Base-by-base conservation (phyloP, 2,329 filamentous ascomycete genomes). In the Penicillium vulpinum region DNA sequence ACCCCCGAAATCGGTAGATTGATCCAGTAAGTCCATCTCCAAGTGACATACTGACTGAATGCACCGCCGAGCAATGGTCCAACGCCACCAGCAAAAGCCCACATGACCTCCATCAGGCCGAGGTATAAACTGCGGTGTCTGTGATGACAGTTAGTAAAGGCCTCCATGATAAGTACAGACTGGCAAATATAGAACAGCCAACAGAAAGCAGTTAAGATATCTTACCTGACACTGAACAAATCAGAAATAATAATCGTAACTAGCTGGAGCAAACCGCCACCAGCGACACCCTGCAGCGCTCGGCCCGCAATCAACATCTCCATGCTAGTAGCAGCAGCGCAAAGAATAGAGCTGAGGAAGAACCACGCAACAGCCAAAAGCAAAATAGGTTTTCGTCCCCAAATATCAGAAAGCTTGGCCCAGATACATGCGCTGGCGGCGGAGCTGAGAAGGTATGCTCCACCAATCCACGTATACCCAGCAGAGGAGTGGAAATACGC, bases 381-480 rank as follows among this genome's bases (percentile, higher is more conserved):
- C 3, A 85, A 65, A 35, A 84, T 81, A 3, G 77, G 73, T 61
- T 85, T 85, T 2, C 83, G 77, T 16, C 83, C 83, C 79, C 81
- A 85, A 35, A 85, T 85, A 61, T 85, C 82, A 3, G 77, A 80
- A 1, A 83, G 63, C 49, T 83, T 84, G 4, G 86, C 88, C 89
- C 89, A 92, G n/a, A 88, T 82, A 0, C 88, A 88, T 0, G 83
- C 84, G 2, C 81, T 81, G 0, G 88, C 86, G 0, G 88, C 86
- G 65, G 85, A 85, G 16, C 86, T 87, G 11, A 92, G 82, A 4
- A 91, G 78, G 70, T 89, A 92, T 0, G 89, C 85, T 28, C 83
- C 86, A 1, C 89, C 89, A 58, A 93, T 88, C 90, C 89, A 92
- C 15, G 86, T 85, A 73, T 91, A 92, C 24, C 88, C 89, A 16